Evolutionary conservation across 768 basidiomycete genomes (phyloP).

Genomic region (Tricholomella constricta): DNA sequence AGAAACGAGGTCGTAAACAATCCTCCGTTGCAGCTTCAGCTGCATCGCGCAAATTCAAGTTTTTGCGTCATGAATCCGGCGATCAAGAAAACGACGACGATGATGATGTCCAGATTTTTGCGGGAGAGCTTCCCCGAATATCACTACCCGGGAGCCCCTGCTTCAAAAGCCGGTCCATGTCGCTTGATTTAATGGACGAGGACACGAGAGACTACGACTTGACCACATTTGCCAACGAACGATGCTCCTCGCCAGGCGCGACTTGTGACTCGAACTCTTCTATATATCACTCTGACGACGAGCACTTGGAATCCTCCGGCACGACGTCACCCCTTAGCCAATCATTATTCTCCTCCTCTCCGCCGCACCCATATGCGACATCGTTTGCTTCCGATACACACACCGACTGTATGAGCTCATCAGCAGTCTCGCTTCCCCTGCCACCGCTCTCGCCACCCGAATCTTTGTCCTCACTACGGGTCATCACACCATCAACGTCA

Average conservation of each 20-base stretch:
- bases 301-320: constrained; percentile 26
- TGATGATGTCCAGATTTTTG: constrained; percentile 61
- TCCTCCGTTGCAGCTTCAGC: constrained; percentile 26
- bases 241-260: constrained; percentile 32
- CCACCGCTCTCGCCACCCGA: constrained; percentile 22
- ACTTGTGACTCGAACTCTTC: constrained; percentile 29
- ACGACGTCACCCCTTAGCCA: constrained; percentile 6
- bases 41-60: constrained; percentile 19
- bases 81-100: constrained; percentile 45
- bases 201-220: constrained; percentile 18
- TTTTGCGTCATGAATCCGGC: constrained; percentile 17
- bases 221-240: constrained; percentile 19
- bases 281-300: constrained; percentile 36
- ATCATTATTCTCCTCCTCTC: constrained; percentile 4
- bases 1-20: constrained; percentile 46
- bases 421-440: constrained; percentile 37
- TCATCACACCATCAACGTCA: constrained; percentile 35
- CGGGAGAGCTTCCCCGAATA: constrained; percentile 35
- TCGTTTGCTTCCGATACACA: constrained; percentile 33
- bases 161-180: constrained; percentile 45
- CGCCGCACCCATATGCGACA: constrained; percentile 14
- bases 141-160: constrained; percentile 14
- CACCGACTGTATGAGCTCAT: constrained; percentile 41
- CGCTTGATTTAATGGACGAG: constrained; percentile 45
- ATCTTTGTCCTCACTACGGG: not conserved